Base-by-base conservation (phyloP, 257 asterid species). In the Jasminum sambac region DNA sequence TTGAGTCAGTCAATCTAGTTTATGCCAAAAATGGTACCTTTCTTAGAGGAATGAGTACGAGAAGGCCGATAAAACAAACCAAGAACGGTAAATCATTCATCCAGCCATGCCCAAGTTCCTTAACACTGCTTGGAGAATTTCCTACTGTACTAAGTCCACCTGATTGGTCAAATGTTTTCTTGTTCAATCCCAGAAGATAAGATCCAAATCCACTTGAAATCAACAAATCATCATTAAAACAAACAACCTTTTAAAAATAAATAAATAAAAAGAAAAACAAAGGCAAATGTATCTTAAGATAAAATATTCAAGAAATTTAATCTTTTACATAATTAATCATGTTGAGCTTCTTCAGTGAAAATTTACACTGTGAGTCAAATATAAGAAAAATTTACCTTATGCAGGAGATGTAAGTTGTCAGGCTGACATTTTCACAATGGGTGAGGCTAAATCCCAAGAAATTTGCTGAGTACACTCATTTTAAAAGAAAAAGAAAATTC, bases 131-230 rank as follows among this genome's bases (percentile, higher is more conserved):
- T 4, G 87, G 82, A 67, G 84, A 64, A 67, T 93, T 93, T 57
- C 97, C 98, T 0, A 50, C 57, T 0, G 83, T 68, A n/a, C 62
- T 86, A 13, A 62, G n/a, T 2, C 86, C 94, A 1, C 98, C 97
- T 5, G 96, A 83, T 40, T 61, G 82, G 68, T 86, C 92, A 63
- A 82, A 93, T 6, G 98, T 90, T 73, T 70, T 93, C 81, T 67
- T 90, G 81, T 83, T 85, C 88, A 93, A 76, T 67, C 91, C 97
- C 72, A 90, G 69, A 1, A 93, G 66, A 74, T 86, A 90, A 19
- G 96, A 86, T 79, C 97, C 97, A 66, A 93, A 85, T 66, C 98
- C 98, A 16, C 98, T 96, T 89, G 84, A n/a, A n/a, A n/a, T n/a
- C n/a, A n/a, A n/a, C n/a, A 72, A 68, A 73, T 12, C 16, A 6